Evolutionary conservation across 139 green algal genomes (phyloP), one percentile per base, ranked within the genome.

Genomic region (Limnomonas spitsbergensis): DNA sequence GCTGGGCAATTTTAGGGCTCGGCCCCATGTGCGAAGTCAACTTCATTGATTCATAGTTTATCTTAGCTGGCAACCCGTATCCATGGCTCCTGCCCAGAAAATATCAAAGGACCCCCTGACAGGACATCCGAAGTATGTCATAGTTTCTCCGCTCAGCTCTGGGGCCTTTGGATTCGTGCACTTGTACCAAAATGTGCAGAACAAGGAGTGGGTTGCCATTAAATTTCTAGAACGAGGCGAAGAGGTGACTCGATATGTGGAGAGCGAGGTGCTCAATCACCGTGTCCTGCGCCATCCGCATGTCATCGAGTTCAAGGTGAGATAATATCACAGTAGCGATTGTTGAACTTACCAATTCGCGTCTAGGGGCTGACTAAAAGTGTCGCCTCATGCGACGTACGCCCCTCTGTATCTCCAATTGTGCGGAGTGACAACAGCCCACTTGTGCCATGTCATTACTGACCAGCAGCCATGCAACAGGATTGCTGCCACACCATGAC

Each of bases 191-290:
- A 6, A 67, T 66, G 29, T 38, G 39, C 27, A 38, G 40, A 98
- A 76, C 93, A 90, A 90, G 7, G 87, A 94, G 73, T 83, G 93
- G 7, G 86, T 85, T 56, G 88, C 88, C 6, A 87, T 90, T 39
- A 93, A 91, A 81, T 91, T 91, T 76, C 88, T 91, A 24, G 84
- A 89, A 69, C 78, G 87, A 0, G 87, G 87, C 2, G 87, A 89
- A 3, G 86, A 89, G 82, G 84, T 91, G 26, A 97, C 90, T 72
- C 95, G 97, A 75, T 98, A 98, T 89, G 95, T 98, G 47, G 88
- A 97, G 82, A 87, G 92, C 7, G 95, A 98, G 77, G 95, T 98
- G 66, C 80, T 98, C 35, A 98, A 98, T 76, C 95, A 98, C 79
- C 83, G 95, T 9, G 88, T 88, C 47, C 85, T 98, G 38, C 84